Base-by-base conservation (phyloP, 2,329 filamentous ascomycete species). In the Magnaporthiopsis poae region DNA sequence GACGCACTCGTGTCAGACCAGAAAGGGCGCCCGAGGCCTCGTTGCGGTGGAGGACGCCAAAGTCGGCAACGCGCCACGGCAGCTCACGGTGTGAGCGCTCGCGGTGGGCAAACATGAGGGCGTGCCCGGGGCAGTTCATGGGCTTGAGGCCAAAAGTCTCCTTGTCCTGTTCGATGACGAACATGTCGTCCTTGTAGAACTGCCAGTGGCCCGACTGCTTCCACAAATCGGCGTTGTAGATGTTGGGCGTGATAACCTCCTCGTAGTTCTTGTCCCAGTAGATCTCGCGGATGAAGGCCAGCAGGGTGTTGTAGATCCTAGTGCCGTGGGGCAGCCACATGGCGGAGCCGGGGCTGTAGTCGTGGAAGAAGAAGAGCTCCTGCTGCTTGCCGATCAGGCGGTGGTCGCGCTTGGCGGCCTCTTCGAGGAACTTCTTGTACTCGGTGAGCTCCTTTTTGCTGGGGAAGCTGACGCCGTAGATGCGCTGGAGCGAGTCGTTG, bases 321-420 rank as follows among this genome's bases (percentile, higher is more conserved):
- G 70, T 71, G 69, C 95, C 95, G 73, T 96, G 92, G 1, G 94
- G 94, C 63, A 97, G 81, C 81, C 95, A 92, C 83, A 99, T 96
- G 67, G 90, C 88, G 25, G 91, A 95, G 46, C 95, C 95, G 0
- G 95, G 95, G n/a, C 93, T 97, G 72, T 89, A 84, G 70, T 96
- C 90, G 74, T 96, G 89, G 81, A 97, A 99, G 83, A 97, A 96
- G 83, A 96, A 99, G 11, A 99, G 87, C 76, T 98, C 94, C 77
- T 99, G 95, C 69, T 98, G 93, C 75, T 89, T 91, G 70, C 93
- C 95, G 71, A 99, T 93, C 80, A 91, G 92, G 71, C 94, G 85
- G 76, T 99, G 95, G 74, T 98, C 95, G 70, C 95, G 89, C 83
- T 96, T 96, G 69, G 95, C 94, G n/a, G 95, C 95, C 80, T 99